phyloP scores from a whole-genome alignment of 2,329 filamentous ascomycete genomes.

The Penicillium hordei region DNA sequence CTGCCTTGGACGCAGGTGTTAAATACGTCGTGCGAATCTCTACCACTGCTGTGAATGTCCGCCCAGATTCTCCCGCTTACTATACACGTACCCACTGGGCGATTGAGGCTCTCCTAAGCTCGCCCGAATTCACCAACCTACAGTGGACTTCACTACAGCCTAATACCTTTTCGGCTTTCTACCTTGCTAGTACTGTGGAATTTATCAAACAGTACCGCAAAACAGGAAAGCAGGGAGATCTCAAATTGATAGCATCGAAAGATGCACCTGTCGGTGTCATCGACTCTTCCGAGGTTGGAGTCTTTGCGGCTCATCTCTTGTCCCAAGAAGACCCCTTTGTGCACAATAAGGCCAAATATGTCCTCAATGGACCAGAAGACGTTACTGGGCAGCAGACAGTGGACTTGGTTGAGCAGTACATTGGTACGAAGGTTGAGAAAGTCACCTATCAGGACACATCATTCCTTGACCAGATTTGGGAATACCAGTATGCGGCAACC shows the following conservation, averaged over 20 bases:
- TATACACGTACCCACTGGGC: constrained; percentile 46
- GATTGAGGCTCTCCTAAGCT: constrained; percentile 40
- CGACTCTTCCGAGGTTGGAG: constrained; percentile 29
- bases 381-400: constrained; percentile 40
- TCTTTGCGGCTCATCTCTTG: constrained; percentile 40
- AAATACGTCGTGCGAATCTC: constrained; percentile 48
- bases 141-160: constrained; percentile 46
- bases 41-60: constrained; percentile 39
- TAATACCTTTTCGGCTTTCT: constrained; percentile 33
- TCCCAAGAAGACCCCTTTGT: constrained; percentile 26
- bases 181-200: constrained; percentile 26
- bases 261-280: constrained; percentile 32
- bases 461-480: constrained; percentile 29
- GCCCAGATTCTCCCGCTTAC: constrained; percentile 36
- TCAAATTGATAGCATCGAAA: constrained; percentile 31
- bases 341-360: constrained; percentile 39
- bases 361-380: constrained; percentile 44
- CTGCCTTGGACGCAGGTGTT: constrained; percentile 39
- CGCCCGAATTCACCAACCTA: constrained; percentile 38
- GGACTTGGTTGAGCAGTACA: constrained; percentile 37
- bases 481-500: constrained; percentile 7
- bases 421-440: constrained; percentile 28
- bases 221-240: constrained; percentile 33
- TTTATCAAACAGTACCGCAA: constrained; percentile 37
- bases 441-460: constrained; percentile 35